phyloP scores from a whole-genome alignment of 441 rosid species.

The Populus hybrid region DNA sequence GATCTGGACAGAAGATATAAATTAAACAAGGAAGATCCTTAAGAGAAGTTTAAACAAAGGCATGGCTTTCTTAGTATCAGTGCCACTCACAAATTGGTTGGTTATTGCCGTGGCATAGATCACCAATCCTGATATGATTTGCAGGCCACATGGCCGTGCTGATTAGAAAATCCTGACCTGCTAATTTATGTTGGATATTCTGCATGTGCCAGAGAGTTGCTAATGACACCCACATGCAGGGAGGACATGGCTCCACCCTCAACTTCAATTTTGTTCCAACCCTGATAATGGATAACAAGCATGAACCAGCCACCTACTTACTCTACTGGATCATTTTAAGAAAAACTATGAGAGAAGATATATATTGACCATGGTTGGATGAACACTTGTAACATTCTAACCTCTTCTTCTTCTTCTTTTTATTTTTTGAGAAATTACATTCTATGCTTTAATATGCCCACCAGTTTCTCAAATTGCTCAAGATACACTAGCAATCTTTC shows the following conservation, averaged over 20 bases:
- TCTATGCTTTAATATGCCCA: not conserved
- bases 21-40: not conserved
- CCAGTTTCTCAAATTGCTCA: not conserved
- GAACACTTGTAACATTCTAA: not conserved
- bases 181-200: conserved; percentile 10
- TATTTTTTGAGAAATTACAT: not conserved
- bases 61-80: not conserved
- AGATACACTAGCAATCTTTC: not conserved
- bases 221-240: conserved; percentile 7
- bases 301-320: not conserved
- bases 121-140: not conserved
- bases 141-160: not conserved
- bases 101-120: not conserved
- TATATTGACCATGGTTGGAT: not conserved
- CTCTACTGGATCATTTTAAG: not conserved
- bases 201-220: conserved; percentile 8
- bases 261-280: conserved; percentile 2
- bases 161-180: not conserved
- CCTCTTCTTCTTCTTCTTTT: not conserved
- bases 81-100: not conserved
- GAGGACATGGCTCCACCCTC: not conserved
- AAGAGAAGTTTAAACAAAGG: not conserved
- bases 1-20: conserved; percentile 3
- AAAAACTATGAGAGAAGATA: not conserved
- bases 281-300: not conserved